Base-by-base conservation (phyloP, 2,329 filamentous ascomycete genomes). In the Dactylellina cionopaga region DNA sequence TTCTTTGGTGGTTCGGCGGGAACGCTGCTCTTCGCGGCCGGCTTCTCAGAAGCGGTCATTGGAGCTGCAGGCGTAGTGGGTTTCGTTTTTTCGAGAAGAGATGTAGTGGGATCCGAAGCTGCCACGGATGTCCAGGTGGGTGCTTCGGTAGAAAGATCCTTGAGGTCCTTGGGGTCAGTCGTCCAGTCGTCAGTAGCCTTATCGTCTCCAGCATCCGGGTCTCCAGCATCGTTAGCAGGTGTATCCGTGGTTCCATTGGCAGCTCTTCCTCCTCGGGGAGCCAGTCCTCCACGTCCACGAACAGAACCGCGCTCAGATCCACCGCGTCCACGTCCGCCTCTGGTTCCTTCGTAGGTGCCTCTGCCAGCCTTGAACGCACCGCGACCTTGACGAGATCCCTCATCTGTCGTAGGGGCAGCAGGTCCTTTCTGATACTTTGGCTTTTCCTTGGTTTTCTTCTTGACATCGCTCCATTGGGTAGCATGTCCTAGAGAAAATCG, bases 381-480 rank as follows among this genome's bases (percentile, higher is more conserved):
- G 68, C 80, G 80, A 64, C 74, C 52, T 47, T 46, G 85, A 83
- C 75, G 79, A 79, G 75, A 82, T 81, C 84, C 84, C 71, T 85
- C 81, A 66, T 85, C 82, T 70, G 84, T 81, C 74, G 84, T 79
- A 60, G 82, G 77, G 63, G 85, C 81, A 60, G 91, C 87, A 81
- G 90, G 90, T 74, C 85, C 84, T 85, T 93, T 94, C 76, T 89
- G n/a, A 85, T 55, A 47, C 81, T 89, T 88, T 77, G 88, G 83
- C 76, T 86, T 84, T 77, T 90, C 87, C 84, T 92, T 93, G 83
- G 90, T 90, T 78, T 87, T 86, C 85, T 91, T 91, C 76, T 89
- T 90, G 76, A 95, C 91, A 80, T 94, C 90, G 77, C 89, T 89
- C 87, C 92, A 95, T 83, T 92, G 90, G 75, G 91, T 89, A 78